A percentile compares a stretch with the other conserved stretches of the same genome.
Evolutionary conservation across 345 rosid genomes (phyloP).

Genomic region (Hibiscus tridactylites): DNA sequence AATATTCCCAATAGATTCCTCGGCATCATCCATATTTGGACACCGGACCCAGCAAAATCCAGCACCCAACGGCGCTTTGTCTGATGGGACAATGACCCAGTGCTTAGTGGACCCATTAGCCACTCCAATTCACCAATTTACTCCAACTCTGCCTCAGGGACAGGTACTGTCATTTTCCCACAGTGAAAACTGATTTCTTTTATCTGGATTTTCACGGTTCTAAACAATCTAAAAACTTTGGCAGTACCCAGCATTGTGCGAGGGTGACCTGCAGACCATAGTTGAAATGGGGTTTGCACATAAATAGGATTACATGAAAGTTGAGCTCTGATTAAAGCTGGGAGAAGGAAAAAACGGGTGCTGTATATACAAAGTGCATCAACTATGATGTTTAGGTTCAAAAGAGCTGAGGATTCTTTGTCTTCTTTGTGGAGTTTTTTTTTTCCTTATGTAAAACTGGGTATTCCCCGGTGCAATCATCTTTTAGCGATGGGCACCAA

Average conservation of each 20-base stretch:
- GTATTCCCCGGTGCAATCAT: too few species aligned
- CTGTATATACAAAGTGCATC: too few species aligned
- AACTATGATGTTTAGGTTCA: too few species aligned
- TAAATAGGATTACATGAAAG: conserved; percentile 17
- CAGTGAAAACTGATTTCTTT: too few species aligned
- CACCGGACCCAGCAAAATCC: conserved; percentile 18
- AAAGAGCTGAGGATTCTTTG: too few species aligned
- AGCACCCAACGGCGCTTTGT: not conserved
- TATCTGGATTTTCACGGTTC: too few species aligned
- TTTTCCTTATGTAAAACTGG: too few species aligned
- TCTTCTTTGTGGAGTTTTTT: too few species aligned
- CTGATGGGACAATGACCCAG: conserved; percentile 3
- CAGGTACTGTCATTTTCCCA: too few species aligned
- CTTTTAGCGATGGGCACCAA: too few species aligned
- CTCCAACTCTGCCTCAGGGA: conserved; percentile 12
- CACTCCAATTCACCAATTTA: conserved; percentile 35
- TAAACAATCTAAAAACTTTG: not conserved
- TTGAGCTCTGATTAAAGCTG: too few species aligned
- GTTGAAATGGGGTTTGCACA: conserved; percentile 71
- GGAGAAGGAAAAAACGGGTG: too few species aligned
- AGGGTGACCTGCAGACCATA: conserved; percentile 67
- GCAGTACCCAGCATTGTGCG: conserved; percentile 48
- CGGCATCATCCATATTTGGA: conserved; percentile 16
- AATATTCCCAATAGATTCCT: conserved; percentile 50
- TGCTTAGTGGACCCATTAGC: conserved; percentile 35